A percentile compares a stretch with the other conserved stretches of the same genome.
Conservation (phyloP, 352 stramenopile genomes). For the Stramenopiles sp. region DNA sequence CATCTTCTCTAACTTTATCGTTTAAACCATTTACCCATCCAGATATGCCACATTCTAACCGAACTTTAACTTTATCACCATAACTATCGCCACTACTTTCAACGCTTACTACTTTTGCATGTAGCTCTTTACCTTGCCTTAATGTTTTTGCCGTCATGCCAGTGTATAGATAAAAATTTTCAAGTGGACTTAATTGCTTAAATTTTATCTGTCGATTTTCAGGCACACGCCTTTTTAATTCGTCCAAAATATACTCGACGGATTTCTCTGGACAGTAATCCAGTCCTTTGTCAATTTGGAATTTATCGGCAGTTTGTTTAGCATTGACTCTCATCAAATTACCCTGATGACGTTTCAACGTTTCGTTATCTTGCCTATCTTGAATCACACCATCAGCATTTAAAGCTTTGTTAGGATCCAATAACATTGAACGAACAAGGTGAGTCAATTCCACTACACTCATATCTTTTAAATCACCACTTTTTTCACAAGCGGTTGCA, state of each 20-base stretch:
- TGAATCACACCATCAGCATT: neutral
- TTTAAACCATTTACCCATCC: neutral
- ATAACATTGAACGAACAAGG: neutral
- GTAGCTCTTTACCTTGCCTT: neutral
- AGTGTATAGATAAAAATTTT: neutral
- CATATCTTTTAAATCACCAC: neutral
- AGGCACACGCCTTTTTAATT: neutral
- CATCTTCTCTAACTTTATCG: neutral
- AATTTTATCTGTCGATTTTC: neutral
- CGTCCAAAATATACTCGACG: neutral
- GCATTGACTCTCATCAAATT: neutral
- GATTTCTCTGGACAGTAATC: neutral
- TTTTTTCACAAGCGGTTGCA: neutral
- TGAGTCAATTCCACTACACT: neutral
- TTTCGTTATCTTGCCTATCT: neutral
- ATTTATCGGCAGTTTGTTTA: neutral
- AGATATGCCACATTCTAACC: neutral
- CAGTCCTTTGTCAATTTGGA: neutral
- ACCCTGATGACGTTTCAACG: neutral
- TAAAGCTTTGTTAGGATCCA: neutral
- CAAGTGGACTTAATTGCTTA: neutral
- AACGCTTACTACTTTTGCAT: neutral
- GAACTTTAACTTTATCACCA: neutral
- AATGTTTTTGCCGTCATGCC: neutral
- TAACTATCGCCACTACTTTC: too few relatives aligned